Percentiles rank a stretch among this genome's conserved stretches.
Conservation (phyloP, 192 early-diverging fungal species). For the Neocallimastix lanati region DNA sequence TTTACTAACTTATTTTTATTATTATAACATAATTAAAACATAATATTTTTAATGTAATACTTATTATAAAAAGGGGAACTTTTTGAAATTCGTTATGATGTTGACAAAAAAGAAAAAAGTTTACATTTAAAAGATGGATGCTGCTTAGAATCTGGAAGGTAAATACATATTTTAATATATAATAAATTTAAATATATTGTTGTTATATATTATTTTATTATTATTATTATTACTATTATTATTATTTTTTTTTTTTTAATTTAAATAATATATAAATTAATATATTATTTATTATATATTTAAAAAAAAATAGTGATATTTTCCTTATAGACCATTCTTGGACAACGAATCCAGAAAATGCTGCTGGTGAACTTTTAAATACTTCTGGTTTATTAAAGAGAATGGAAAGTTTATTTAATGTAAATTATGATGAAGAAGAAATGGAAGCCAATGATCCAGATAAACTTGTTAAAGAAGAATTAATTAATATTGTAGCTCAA, state of each 20-base stretch:
- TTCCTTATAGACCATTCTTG: slow-evolving; percentile 55
- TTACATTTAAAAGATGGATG: neutral
- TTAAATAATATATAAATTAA: too few species aligned
- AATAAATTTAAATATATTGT: too few species aligned
- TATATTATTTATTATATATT: too few species aligned
- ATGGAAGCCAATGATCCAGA: slow-evolving; percentile 4
- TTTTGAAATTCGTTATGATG: neutral
- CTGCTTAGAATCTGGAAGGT: neutral
- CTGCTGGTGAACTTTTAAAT: slow-evolving; percentile 22
- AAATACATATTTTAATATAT: neutral
- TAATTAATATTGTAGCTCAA: slow-evolving; percentile 31
- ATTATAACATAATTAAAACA: too few species aligned
- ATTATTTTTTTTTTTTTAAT: too few species aligned
- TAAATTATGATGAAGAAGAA: slow-evolving; percentile 19
- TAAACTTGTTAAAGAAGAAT: slow-evolving; percentile 17
- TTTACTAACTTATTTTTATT: too few species aligned
- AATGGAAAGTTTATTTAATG: slow-evolving; percentile 38
- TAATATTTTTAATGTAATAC: too few species aligned
- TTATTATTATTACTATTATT: too few species aligned
- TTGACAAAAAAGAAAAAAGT: neutral
- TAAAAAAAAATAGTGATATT: slow-evolving; percentile 22
- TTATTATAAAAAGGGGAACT: neutral
- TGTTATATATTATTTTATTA: too few species aligned
- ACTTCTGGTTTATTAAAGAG: slow-evolving; percentile 38
- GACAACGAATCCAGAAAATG: slow-evolving; percentile 43